Percentiles rank a stretch among this genome's conserved stretches.
Evolutionary conservation across 768 basidiomycete species (phyloP).

Genomic region (Heimioporus sp.): DNA sequence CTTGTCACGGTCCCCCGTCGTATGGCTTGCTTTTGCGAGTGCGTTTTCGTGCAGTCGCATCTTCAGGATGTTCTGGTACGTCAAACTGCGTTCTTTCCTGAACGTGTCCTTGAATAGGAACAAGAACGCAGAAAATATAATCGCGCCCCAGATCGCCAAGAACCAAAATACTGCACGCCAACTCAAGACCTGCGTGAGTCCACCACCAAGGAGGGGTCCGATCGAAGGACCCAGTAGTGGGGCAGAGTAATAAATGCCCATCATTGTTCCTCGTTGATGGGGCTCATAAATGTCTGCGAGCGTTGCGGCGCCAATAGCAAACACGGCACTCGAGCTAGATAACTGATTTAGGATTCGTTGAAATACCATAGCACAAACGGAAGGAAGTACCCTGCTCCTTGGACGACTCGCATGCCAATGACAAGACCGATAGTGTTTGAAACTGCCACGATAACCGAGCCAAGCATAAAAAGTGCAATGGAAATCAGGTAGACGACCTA

Average conservation of each 20-base stretch:
- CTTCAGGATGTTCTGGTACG: conserved; percentile 69
- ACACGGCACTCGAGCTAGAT: conserved; percentile 59
- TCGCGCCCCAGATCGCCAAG: conserved; percentile 59
- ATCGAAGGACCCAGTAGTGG: conserved; percentile 72
- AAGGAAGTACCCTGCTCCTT: conserved; percentile 56
- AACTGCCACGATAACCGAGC: conserved; percentile 56
- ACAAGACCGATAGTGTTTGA: conserved; percentile 55
- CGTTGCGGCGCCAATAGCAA: conserved; percentile 69
- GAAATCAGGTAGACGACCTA: conserved; percentile 58
- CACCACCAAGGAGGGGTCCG: conserved; percentile 72
- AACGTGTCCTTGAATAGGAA: conserved; percentile 84
- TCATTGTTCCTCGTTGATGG: conserved; percentile 68
- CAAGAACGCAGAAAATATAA: conserved; percentile 55
- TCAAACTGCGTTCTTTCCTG: conserved; percentile 75
- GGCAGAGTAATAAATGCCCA: conserved; percentile 81
- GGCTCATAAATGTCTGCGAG: conserved; percentile 81
- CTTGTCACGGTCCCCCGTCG: conserved; percentile 2
- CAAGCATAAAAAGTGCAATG: conserved; percentile 50
- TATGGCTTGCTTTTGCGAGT: conserved; percentile 9
- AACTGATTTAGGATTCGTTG: not conserved
- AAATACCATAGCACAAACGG: not conserved
- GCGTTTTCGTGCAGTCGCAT: conserved; percentile 32
- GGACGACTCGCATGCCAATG: conserved; percentile 66
- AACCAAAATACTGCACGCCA: conserved; percentile 93
- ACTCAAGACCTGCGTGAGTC: conserved; percentile 58